Evolutionary conservation across 768 basidiomycete species (phyloP), one percentile per base, ranked within the genome.

Genomic region (Mycena maculata): DNA sequence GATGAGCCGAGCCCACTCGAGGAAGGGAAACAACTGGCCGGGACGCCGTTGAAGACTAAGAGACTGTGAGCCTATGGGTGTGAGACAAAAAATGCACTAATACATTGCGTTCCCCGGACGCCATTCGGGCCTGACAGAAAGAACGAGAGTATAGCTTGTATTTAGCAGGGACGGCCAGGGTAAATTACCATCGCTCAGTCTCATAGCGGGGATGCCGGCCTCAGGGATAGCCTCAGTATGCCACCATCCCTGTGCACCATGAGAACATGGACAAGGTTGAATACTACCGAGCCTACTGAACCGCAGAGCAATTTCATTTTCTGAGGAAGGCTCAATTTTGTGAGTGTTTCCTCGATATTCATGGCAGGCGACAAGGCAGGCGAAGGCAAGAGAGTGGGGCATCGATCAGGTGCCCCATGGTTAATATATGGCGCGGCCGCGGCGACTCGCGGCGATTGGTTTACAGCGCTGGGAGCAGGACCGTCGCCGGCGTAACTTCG

Each of bases 1-100:
- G 87, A 85, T 9, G 87, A 83, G 8, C 83, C 88, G 6, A 90
- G 71, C 12, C 85, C 87, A 4, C 87, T 88, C 9, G 86, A 86
- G 2, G 83, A 83, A 0, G 88, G 88, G 75, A 88, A 87, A 68
- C 87, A 88, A 59, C 83, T 86, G 2, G 87, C 80, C 0, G 86
- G 85, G 11, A 84, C 82, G 38, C 86, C 85, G 65, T 87, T 87
- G 78, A 87, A 87, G 76, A 86, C 84, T 86, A 57, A 12, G 45
- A 23, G 20, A 41, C 9, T 50, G 15, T 56, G 22, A 49, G 76
- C 64, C 8, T 81, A 80, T 22, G 83, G 74, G 83, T 81, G 7
- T 83, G 83, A 9, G 81, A 79, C 54, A 78, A 79, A 77, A 80
- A 80, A 82, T 76, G 3, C 82, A 82, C 63, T 80, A 16, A 25